Conservation (phyloP, 1,284 basidiomycete genomes). For the Malassezia restricta region DNA sequence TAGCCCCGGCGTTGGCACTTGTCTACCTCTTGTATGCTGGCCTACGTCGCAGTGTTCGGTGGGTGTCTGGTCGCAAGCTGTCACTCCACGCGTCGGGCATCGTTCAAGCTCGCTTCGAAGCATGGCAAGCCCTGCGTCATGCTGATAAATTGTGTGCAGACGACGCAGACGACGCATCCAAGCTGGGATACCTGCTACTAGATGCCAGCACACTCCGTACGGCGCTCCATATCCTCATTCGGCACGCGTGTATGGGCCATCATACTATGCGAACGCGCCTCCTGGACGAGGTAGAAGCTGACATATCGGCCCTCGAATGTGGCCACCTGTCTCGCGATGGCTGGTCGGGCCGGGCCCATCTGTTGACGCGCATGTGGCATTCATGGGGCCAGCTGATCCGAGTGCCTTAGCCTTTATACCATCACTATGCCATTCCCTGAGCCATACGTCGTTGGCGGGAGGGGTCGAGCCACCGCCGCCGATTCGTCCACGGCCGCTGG, state of each 20-base stretch:
- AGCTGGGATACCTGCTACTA: constrained; percentile 62
- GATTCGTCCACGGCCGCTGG: constrained; percentile 18
- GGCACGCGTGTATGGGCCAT: constrained; percentile 16
- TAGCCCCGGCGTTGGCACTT: constrained; percentile 75
- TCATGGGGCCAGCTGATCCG: constrained; percentile 53
- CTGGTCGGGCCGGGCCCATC: constrained; percentile 31
- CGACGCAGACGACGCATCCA: constrained; percentile 28
- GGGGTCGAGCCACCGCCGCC: constrained; percentile 10
- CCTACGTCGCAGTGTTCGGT: constrained; percentile 46
- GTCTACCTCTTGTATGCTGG: constrained; percentile 52
- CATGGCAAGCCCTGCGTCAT: constrained; percentile 21
- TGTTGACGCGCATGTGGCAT: constrained; percentile 81
- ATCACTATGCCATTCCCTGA: constrained; percentile 40
- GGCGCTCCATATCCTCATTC: constrained; percentile 44
- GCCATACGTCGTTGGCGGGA: constrained; percentile 16
- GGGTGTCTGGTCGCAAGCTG: constrained; percentile 47
- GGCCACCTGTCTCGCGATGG: neutral
- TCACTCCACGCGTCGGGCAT: neutral
- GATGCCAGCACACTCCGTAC: constrained; percentile 59
- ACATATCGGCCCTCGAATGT: constrained; percentile 71
- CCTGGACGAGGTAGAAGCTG: constrained; percentile 68
- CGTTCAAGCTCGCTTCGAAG: constrained; percentile 2
- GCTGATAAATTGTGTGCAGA: constrained; percentile 40
- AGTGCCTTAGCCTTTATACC: constrained; percentile 21
- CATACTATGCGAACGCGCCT: constrained; percentile 48